These are phyloP conservation scores for Vaccinium corymbosum DNA, from an alignment of 148 eudicot species.

Conservation along the genomic window DNA sequence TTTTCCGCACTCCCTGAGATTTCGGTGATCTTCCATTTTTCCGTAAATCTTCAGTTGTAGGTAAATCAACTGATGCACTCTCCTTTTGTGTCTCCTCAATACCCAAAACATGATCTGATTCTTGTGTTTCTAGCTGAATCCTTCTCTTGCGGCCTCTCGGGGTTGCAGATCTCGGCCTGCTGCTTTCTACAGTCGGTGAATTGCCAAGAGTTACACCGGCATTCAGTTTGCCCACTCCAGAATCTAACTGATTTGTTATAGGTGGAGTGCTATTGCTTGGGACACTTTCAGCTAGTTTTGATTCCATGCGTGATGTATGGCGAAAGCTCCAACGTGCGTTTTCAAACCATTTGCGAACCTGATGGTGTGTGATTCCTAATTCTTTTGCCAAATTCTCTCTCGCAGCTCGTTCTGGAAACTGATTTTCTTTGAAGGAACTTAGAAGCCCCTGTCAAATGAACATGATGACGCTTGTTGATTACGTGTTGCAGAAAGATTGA, in stretches of 20 bases:
- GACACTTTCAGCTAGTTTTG: conserved; percentile 26
- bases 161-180: conserved; percentile 16
- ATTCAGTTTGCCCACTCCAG: conserved; percentile 9
- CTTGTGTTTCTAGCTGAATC: conserved; percentile 15
- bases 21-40: conserved; percentile 16
- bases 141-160: conserved; percentile 22
- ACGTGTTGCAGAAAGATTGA: background rate
- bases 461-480: background rate
- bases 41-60: conserved; percentile 19
- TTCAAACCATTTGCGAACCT: conserved; percentile 86
- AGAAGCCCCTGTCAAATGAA: conserved; percentile 54
- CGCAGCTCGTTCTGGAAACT: conserved; percentile 55
- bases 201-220: background rate
- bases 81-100: conserved; percentile 1
- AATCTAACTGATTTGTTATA: background rate
- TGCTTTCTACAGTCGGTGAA: conserved; percentile 1
- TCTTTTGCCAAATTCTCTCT: conserved; percentile 73
- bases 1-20: conserved; percentile 1
- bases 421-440: conserved; percentile 74
- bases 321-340: conserved; percentile 88
- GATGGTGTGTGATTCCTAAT: conserved; percentile 47
- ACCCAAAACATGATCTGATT: background rate
- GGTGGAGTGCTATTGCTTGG: background rate
- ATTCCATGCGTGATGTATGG: conserved; percentile 37
- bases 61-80: conserved; percentile 9